Evolutionary conservation across 805 yeast genomes (phyloP).

Genomic region (Ogataea haglerorum): DNA sequence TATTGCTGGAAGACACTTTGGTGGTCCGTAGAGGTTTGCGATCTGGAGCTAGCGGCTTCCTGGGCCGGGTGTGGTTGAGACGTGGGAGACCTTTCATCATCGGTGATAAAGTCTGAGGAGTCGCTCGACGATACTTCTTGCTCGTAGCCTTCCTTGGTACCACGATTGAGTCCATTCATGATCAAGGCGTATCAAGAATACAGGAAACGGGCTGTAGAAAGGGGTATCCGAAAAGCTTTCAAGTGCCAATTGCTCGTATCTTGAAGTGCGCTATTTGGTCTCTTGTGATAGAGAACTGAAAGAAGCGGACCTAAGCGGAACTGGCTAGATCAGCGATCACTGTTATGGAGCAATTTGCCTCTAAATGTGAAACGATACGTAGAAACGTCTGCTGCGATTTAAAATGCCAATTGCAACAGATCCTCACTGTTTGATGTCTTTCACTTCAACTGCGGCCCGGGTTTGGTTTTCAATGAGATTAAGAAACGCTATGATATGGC

Average conservation of each 20-base stretch:
- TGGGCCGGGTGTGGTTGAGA: constrained; percentile 3
- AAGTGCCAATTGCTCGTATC: too few relatives aligned
- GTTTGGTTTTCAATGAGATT: too few relatives aligned
- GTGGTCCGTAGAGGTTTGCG: constrained; percentile 21
- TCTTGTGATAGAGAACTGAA: neutral
- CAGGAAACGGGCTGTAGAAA: neutral
- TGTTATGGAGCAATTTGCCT: constrained; percentile 7
- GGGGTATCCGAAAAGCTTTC: neutral
- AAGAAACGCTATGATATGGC: neutral
- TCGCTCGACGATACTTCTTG: constrained; percentile 24
- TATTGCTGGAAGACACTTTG: constrained; percentile 18
- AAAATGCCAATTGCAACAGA: neutral
- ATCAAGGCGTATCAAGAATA: constrained; percentile 4
- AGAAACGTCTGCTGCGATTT: neutral
- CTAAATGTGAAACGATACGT: neutral
- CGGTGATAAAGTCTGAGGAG: constrained; percentile 22
- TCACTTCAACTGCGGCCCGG: too few relatives aligned
- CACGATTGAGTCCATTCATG: constrained; percentile 11
- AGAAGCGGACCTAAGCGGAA: neutral
- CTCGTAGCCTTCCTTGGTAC: constrained; percentile 13
- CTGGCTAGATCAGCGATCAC: constrained; percentile 4
- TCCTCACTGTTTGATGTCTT: too few relatives aligned
- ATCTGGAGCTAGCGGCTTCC: neutral
- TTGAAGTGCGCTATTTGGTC: too few relatives aligned
- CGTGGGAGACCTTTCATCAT: constrained; percentile 15